These are phyloP conservation scores for Ophiosphaerella narmari DNA, from an alignment of 2,329 filamentous ascomycete genomes.

Conservation along the genomic window DNA sequence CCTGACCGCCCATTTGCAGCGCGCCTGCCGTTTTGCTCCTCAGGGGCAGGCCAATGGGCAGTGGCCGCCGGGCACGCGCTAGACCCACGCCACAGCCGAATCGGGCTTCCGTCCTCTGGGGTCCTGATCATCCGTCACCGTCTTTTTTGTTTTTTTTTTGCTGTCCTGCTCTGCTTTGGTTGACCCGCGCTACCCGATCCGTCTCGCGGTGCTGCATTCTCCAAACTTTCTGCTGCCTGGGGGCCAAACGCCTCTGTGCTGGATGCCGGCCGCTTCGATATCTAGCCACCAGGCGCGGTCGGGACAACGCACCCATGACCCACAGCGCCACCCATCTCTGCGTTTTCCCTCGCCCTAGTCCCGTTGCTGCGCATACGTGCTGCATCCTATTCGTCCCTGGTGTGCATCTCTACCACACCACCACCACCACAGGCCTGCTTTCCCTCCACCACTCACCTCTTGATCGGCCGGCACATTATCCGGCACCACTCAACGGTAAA, in stretches of 20 bases:
- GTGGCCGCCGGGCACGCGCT: not conserved
- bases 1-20: constrained; percentile 20
- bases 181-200: not conserved
- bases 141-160: constrained; percentile 11
- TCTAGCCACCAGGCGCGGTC: no score
- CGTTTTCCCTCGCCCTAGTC: no score
- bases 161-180: not conserved
- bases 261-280: no score
- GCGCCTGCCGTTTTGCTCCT: constrained; percentile 7
- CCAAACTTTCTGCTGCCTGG: no score
- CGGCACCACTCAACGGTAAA: constrained; percentile 5
- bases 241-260: no score
- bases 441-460: no score
- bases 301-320: no score
- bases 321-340: no score
- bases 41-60: constrained; percentile 20
- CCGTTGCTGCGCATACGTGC: no score
- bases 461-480: not conserved
- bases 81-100: constrained; percentile 15
- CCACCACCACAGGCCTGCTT: no score
- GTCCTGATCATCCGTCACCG: not conserved
- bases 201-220: not conserved
- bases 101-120: not conserved
- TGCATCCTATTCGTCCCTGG: no score
- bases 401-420: not conserved